These are phyloP conservation scores for Gossypium thurberi DNA, from an alignment of 345 rosid species.

Conservation along the genomic window DNA sequence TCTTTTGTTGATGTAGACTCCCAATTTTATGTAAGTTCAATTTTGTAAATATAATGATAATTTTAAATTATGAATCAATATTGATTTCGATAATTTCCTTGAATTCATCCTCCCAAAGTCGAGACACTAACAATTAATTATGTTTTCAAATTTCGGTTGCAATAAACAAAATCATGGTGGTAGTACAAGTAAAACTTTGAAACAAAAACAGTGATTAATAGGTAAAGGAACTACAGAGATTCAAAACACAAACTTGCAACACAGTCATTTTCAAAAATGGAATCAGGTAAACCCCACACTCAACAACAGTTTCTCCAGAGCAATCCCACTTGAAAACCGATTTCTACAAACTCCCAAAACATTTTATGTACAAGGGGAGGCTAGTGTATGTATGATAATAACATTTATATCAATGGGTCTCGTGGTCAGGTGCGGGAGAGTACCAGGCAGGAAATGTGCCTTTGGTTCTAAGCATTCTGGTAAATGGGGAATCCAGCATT, in stretches of 20 bases:
- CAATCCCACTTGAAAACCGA: neutral
- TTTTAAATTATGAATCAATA: too few relatives aligned
- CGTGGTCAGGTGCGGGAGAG: constrained; percentile 5
- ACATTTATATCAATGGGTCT: constrained; percentile 20
- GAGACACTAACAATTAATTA: too few relatives aligned
- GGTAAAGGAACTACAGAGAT: too few relatives aligned
- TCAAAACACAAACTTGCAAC: too few relatives aligned
- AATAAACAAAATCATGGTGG: neutral
- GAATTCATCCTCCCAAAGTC: too few relatives aligned
- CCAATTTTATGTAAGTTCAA: too few relatives aligned
- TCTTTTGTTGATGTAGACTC: too few relatives aligned
- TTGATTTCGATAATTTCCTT: too few relatives aligned
- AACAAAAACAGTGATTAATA: neutral
- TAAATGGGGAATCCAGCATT: constrained; percentile 75
- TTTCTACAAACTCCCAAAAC: neutral
- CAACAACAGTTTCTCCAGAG: neutral
- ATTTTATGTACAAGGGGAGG: constrained; percentile 8
- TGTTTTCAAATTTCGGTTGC: neutral
- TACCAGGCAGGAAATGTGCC: constrained; percentile 76
- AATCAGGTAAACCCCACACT: too few relatives aligned
- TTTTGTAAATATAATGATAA: too few relatives aligned
- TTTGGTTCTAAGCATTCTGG: constrained; percentile 58
- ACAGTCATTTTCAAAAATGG: too few relatives aligned
- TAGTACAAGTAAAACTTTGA: neutral
- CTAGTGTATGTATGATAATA: neutral